phyloP scores from a whole-genome alignment of 106 monocot species.

The Dendrobium officinale region DNA sequence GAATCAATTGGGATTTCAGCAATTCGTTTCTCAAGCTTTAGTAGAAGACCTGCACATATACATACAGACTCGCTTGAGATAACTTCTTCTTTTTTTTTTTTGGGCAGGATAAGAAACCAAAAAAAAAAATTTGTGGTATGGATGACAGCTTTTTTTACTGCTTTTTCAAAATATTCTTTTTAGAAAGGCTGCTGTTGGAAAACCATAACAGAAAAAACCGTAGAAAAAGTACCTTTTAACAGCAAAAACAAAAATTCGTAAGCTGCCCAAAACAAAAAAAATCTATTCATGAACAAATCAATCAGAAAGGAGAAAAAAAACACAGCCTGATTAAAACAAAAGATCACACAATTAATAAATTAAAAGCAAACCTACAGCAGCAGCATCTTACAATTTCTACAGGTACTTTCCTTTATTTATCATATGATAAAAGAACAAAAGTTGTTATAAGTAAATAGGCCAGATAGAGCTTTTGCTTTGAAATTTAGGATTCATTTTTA shows the following conservation, averaged over 20 bases:
- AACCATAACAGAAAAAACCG: no score
- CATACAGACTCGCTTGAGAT: background rate
- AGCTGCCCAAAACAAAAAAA: background rate
- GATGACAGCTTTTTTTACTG: no score
- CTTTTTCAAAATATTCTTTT: no score
- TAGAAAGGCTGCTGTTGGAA: no score
- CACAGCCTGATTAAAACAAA: no score
- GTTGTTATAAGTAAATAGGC: background rate
- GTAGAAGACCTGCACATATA: conserved; percentile 59
- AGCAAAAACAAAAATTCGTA: background rate
- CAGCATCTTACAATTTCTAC: background rate
- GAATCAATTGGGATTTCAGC: conserved; percentile 68
- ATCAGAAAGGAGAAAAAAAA: background rate
- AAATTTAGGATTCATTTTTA: background rate
- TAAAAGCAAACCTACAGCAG: background rate
- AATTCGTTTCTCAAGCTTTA: conserved; percentile 75
- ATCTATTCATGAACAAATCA: background rate
- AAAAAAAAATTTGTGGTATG: no score
- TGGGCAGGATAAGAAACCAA: background rate
- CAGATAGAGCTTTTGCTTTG: no score
- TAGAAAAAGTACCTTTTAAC: background rate
- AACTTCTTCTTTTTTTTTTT: background rate
- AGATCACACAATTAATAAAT: background rate
- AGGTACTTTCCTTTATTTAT: background rate
- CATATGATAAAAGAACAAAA: background rate